phyloP scores from a whole-genome alignment of 73 alveolate genomes.

The Paramecium primaurelia region DNA sequence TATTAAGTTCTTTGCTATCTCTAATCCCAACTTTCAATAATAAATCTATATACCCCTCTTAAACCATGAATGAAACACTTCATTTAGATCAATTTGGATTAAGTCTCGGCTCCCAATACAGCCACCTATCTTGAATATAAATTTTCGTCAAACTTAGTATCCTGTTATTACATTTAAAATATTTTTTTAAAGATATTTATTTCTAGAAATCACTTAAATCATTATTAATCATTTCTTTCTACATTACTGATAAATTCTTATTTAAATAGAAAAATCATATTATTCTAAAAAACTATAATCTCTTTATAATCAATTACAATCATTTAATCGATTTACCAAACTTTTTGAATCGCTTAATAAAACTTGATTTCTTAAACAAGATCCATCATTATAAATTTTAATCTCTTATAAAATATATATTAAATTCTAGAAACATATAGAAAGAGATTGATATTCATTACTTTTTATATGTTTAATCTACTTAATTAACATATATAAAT shows the following conservation, averaged over 20 bases:
- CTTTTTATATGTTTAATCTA: not conserved
- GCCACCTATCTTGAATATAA: constrained; percentile 63
- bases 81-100: constrained; percentile 50
- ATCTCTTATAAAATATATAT: not conserved
- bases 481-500: not conserved
- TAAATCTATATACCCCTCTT: constrained; percentile 39
- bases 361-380: not conserved
- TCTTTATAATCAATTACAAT: not conserved
- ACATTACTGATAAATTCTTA: constrained; percentile 17
- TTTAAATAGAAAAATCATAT: not conserved
- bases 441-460: not conserved
- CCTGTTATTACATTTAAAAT: not conserved
- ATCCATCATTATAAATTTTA: not conserved
- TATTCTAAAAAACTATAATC: not conserved
- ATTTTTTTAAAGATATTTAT: not conserved
- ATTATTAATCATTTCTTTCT: constrained; percentile 9
- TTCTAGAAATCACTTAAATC: constrained; percentile 16
- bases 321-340: not conserved
- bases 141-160: constrained; percentile 48
- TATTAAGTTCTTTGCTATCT: constrained; percentile 96
- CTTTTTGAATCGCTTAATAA: not conserved
- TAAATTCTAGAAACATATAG: not conserved
- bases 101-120: constrained; percentile 61
- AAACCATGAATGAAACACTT: constrained; percentile 55
- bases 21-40: constrained; percentile 79